Evolutionary conservation across 495 filamentous ascomycete genomes (phyloP).

Genomic region (Penicillium malachiteum): DNA sequence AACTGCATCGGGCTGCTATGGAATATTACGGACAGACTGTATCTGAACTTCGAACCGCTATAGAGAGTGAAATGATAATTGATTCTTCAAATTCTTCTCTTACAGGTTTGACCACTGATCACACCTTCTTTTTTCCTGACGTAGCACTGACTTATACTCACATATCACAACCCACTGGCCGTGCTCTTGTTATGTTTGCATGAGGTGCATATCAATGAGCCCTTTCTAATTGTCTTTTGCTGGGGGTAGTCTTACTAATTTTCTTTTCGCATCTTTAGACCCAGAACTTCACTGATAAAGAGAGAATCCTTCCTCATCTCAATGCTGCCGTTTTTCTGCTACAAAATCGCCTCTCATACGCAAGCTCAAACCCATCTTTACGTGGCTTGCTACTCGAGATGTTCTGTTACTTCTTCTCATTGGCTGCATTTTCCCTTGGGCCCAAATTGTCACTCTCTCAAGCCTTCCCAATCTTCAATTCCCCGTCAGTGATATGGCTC

Average conservation of each 20-base stretch:
- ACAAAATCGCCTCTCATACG: slow-evolving; percentile 3
- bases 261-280: slow-evolving; percentile 4
- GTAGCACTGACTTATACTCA: neutral
- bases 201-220: slow-evolving; percentile 7
- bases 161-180: slow-evolving; percentile 15
- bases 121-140: neutral
- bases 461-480: slow-evolving; percentile 9
- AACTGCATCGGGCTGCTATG: slow-evolving; percentile 4
- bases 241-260: neutral
- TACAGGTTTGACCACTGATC: neutral
- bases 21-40: slow-evolving; percentile 20
- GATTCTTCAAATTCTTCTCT: neutral
- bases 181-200: slow-evolving; percentile 22
- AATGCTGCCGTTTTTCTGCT: slow-evolving; percentile 20
- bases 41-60: slow-evolving; percentile 7
- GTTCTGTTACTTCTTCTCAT: slow-evolving; percentile 23
- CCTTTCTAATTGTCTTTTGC: no score
- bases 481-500: neutral
- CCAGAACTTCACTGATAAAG: slow-evolving; percentile 18
- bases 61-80: slow-evolving; percentile 4
- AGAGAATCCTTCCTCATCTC: slow-evolving; percentile 20
- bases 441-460: slow-evolving; percentile 3
- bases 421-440: slow-evolving; percentile 15
- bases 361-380: slow-evolving; percentile 1
- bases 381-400: slow-evolving; percentile 13